phyloP scores from a whole-genome alignment of 2,329 filamentous ascomycete genomes.

The Fusarium algeriense region DNA sequence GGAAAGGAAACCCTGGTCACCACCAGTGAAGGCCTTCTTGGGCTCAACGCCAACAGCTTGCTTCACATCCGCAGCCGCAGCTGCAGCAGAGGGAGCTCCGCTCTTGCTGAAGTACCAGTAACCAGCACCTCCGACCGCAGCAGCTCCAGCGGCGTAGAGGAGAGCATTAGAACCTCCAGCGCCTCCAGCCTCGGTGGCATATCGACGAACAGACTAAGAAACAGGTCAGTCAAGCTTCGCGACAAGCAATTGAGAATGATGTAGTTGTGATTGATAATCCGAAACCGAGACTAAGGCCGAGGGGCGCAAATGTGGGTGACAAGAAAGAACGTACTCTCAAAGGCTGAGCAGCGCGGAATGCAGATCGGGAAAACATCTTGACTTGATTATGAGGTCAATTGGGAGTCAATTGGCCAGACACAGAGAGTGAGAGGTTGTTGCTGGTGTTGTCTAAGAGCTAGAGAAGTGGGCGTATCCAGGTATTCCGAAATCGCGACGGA shows the following conservation, averaged over 20 bases:
- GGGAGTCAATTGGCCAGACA: conserved; percentile 39
- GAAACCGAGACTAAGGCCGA: conserved; percentile 3
- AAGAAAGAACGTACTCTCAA: conserved; percentile 66
- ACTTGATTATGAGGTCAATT: conserved; percentile 40
- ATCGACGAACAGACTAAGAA: conserved; percentile 66
- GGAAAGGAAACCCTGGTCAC: conserved; percentile 89
- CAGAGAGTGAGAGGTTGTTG: conserved; percentile 15
- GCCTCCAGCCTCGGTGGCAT: conserved; percentile 72
- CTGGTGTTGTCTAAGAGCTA: conserved; percentile 19
- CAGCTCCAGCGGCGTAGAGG: conserved; percentile 71
- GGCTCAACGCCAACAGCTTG: conserved; percentile 65
- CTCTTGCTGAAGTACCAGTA: conserved; percentile 68
- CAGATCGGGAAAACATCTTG: conserved; percentile 76
- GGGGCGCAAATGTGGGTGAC: conserved; percentile 1
- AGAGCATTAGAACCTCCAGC: conserved; percentile 70
- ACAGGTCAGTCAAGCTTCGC: conserved; percentile 46
- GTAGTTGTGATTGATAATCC: conserved; percentile 26
- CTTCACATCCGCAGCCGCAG: conserved; percentile 63
- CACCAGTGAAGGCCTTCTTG: conserved; percentile 75
- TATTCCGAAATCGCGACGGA: conserved; percentile 27
- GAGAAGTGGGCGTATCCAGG: conserved; percentile 34
- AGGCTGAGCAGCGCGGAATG: conserved; percentile 73
- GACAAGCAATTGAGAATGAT: conserved; percentile 9
- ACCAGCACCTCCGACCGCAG: conserved; percentile 67
- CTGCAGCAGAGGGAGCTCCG: conserved; percentile 62